Evolutionary conservation across 2,329 filamentous ascomycete species (phyloP).

Genomic region (Apiospora aurea): DNA sequence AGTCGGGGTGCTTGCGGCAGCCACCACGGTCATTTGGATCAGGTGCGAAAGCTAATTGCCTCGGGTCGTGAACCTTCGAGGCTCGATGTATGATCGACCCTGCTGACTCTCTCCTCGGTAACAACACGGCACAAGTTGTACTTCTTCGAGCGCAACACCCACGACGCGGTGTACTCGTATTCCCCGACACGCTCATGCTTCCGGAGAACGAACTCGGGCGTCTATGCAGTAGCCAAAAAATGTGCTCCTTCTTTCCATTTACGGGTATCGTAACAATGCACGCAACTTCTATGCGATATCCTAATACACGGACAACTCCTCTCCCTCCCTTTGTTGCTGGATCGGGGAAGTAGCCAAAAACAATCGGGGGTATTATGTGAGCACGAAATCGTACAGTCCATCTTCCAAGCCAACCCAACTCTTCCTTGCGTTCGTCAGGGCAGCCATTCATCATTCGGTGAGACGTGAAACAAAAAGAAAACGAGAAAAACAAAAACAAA

Average conservation of each 20-base stretch:
- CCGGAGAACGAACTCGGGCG: not conserved
- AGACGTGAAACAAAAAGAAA: constrained; percentile 18
- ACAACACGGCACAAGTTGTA: not conserved
- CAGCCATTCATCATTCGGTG: constrained; percentile 4
- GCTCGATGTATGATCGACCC: not conserved
- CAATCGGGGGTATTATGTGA: constrained; percentile 9
- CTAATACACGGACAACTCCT: constrained; percentile 8
- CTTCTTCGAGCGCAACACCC: not conserved
- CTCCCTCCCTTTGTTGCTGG: not conserved
- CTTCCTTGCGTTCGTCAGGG: not conserved
- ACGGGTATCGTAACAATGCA: constrained; percentile 21
- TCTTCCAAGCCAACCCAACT: constrained; percentile 10
- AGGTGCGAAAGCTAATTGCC: not conserved
- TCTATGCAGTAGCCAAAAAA: not conserved
- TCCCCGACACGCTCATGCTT: not conserved
- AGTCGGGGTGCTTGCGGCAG: not conserved
- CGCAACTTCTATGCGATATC: constrained; percentile 13
- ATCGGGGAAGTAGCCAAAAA: not conserved
- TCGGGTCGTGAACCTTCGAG: not conserved
- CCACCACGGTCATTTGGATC: not conserved
- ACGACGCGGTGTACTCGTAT: not conserved
- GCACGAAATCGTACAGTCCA: constrained; percentile 18
- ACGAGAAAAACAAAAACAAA: not conserved
- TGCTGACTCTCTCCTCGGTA: not conserved
- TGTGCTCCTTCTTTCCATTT: constrained; percentile 20